These are phyloP conservation scores for Amanita muscaria DNA, from an alignment of 768 basidiomycete genomes.

Conservation along the genomic window DNA sequence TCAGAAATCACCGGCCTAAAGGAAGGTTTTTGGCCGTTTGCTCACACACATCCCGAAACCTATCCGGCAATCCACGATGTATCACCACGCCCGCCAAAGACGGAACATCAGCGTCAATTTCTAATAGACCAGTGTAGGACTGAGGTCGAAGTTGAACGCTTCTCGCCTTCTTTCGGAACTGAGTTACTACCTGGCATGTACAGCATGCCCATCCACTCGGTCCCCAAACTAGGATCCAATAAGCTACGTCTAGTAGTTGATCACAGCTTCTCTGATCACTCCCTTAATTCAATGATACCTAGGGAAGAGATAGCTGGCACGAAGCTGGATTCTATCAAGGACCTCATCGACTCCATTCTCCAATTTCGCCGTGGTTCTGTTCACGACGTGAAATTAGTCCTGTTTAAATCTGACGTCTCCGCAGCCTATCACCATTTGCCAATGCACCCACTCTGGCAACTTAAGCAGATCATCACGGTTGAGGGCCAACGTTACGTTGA, in stretches of 20 bases:
- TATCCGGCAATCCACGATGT: conserved; percentile 17
- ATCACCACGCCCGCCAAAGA: conserved; percentile 5
- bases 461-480: conserved; percentile 27
- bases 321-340: conserved; percentile 14
- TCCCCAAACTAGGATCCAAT: conserved; percentile 25
- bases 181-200: conserved; percentile 31
- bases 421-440: conserved; percentile 30
- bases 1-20: no score
- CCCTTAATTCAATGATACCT: no score
- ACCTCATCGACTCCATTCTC: conserved; percentile 11
- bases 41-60: conserved; percentile 13
- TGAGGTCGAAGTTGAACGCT: conserved; percentile 14
- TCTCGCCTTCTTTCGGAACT: conserved; percentile 20
- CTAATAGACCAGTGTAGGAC: conserved; percentile 15
- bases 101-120: conserved; percentile 14
- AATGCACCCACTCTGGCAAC: conserved; percentile 31
- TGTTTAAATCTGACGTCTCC: no score
- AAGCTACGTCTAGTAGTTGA: conserved; percentile 29
- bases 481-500: no score
- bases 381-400: conserved; percentile 1
- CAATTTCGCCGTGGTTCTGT: not conserved
- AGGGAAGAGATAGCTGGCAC: not conserved
- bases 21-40: conserved; percentile 38
- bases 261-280: conserved; percentile 23
- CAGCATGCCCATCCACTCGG: conserved; percentile 20